A percentile compares a stretch with the other conserved stretches of the same genome.
Evolutionary conservation across 495 filamentous ascomycete genomes (phyloP).

Genomic region (Filosporella fistucella): DNA sequence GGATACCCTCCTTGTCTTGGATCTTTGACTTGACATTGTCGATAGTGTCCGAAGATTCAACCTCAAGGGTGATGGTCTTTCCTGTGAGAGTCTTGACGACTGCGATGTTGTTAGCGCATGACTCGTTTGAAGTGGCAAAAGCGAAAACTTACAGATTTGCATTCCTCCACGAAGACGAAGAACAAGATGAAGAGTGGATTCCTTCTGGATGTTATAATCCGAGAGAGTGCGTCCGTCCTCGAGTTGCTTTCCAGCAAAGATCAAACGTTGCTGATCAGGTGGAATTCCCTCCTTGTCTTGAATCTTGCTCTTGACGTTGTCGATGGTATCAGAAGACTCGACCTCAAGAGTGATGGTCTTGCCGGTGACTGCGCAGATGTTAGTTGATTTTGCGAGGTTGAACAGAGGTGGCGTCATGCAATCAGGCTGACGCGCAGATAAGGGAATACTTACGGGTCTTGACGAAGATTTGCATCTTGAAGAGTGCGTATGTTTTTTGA

Average conservation of each 20-base stretch:
- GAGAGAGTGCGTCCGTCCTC: constrained; percentile 95
- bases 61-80: constrained; percentile 98
- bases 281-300: constrained; percentile 99
- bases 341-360: constrained; percentile 99
- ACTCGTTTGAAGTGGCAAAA: not conserved
- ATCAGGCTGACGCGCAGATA: constrained; percentile 13
- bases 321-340: constrained; percentile 95
- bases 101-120: constrained; percentile 28
- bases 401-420: constrained; percentile 26
- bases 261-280: constrained; percentile 96
- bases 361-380: constrained; percentile 64
- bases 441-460: constrained; percentile 75
- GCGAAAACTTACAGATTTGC: constrained; percentile 65
- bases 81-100: constrained; percentile 88
- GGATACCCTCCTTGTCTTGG: constrained; percentile 92
- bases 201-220: constrained; percentile 99
- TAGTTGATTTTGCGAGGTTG: constrained; percentile 25
- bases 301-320: constrained; percentile 99
- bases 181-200: constrained; percentile 91
- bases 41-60: constrained; percentile 93
- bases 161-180: constrained; percentile 98
- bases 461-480: constrained; percentile 91
- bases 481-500: constrained; percentile 6
- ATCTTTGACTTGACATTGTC: constrained; percentile 88
- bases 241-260: constrained; percentile 97